Base-by-base conservation (phyloP, 768 basidiomycete species). In the Grammothele lineata region DNA sequence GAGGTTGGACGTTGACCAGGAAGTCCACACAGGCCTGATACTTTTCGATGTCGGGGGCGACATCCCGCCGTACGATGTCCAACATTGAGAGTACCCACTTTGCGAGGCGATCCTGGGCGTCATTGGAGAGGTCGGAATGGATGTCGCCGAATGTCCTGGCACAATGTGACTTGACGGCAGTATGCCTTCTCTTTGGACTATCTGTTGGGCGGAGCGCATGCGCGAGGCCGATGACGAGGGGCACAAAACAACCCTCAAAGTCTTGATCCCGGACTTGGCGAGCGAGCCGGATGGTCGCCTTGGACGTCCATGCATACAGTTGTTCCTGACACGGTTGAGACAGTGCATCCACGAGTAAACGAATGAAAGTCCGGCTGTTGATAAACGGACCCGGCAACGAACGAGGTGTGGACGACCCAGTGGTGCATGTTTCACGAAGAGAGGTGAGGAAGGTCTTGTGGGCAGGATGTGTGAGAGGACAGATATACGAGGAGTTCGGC, bases 371-470 rank as follows among this genome's bases (percentile, higher is more conserved):
- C 15, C 55, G 53, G 12, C 61, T 57, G 11, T 55, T 54, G 61
- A 62, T 37, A 23, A 54, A 21, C 43, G 62, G 32, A 56, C 49
- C n/a, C 24, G 15, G 26, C 19, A 11, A 41, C 47, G 47, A 55
- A 39, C 18, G 56, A 54, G 22, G 40, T 33, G 27, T 15, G 33
- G 40, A 54, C 15, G 38, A n/a, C 43, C 40, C 38, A 23, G 19
- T 36, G 30, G 38, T 61, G 72, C 78, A 81, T 35, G 57, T 61
- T n/a, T 59, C 54, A 36, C 64, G 64, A 23, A 81, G 65, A 37
- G 75, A 70, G 14, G 70, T 50, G 33, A 83, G 69, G 55, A 75
- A 81, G 40, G 63, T 64, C 11, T 65, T 61, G 59, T 80, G 75
- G 2, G 69, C 65, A 3, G 75, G 69, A 43, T 78, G 74, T 15